A percentile compares a stretch with the other conserved stretches of the same genome.
Evolutionary conservation across 768 basidiomycete species (phyloP).

Genomic region (Russula olivacea): DNA sequence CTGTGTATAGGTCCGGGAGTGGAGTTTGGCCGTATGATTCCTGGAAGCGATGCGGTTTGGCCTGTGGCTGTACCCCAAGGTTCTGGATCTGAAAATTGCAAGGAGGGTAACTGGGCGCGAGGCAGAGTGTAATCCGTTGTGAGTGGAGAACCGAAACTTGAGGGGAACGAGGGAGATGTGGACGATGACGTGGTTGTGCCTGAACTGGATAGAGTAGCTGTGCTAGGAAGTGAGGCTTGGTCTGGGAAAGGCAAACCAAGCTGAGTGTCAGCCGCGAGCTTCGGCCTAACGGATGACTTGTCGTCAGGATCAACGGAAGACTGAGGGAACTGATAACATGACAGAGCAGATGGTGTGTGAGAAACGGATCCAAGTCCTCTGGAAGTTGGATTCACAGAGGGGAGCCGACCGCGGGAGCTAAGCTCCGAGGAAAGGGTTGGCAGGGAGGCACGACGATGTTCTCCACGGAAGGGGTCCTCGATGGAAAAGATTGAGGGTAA

Average conservation of each 20-base stretch:
- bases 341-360: slow-evolving; percentile 31
- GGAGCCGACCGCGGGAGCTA: slow-evolving; percentile 45
- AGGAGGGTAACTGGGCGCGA: slow-evolving; percentile 45
- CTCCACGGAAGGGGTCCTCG: slow-evolving; percentile 51
- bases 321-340: slow-evolving; percentile 54
- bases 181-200: slow-evolving; percentile 24
- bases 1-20: slow-evolving; percentile 24
- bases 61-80: slow-evolving; percentile 18
- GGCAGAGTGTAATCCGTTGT: slow-evolving; percentile 40
- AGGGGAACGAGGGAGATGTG: slow-evolving; percentile 24
- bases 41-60: slow-evolving; percentile 22
- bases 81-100: slow-evolving; percentile 28
- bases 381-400: slow-evolving; percentile 45
- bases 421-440: slow-evolving; percentile 52
- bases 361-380: slow-evolving; percentile 26
- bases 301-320: slow-evolving; percentile 38
- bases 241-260: slow-evolving; percentile 45
- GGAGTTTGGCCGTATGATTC: slow-evolving; percentile 25
- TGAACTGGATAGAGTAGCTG: slow-evolving; percentile 33
- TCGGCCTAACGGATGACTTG: slow-evolving; percentile 38
- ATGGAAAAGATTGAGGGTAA: slow-evolving; percentile 71
- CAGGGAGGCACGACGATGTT: slow-evolving; percentile 57
- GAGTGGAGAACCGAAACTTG: slow-evolving; percentile 45
- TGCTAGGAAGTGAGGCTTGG: slow-evolving; percentile 45
- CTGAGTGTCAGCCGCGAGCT: slow-evolving; percentile 45